phyloP scores from a whole-genome alignment of 1,139 yeast genomes.

The Suhomyces guaymorum region DNA sequence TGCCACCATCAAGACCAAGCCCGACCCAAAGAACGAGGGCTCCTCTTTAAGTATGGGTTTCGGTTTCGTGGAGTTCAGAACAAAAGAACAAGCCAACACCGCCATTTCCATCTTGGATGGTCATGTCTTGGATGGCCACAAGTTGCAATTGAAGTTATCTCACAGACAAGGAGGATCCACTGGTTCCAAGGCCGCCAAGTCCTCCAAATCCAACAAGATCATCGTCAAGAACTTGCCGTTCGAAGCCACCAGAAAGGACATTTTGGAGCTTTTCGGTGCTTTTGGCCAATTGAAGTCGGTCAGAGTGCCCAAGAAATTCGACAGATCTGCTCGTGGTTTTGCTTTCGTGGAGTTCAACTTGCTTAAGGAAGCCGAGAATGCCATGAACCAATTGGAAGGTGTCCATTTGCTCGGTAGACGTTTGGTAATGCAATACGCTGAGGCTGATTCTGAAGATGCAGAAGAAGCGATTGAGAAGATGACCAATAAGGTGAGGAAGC shows the following conservation, averaged over 20 bases:
- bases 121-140: constrained; percentile 82
- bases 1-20: constrained; percentile 84
- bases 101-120: constrained; percentile 81
- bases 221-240: constrained; percentile 96
- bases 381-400: constrained; percentile 93
- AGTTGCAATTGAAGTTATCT: constrained; percentile 82
- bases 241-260: constrained; percentile 91
- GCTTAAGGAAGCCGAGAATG: constrained; percentile 89
- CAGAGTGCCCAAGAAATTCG: constrained; percentile 94
- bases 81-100: constrained; percentile 72
- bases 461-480: constrained; percentile 88
- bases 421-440: constrained; percentile 92
- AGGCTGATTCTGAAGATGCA: constrained; percentile 75
- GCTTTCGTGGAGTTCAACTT: constrained; percentile 93
- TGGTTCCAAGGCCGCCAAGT: constrained; percentile 34
- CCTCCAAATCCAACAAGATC: constrained; percentile 60
- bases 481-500: constrained; percentile 83
- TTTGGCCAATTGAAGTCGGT: constrained; percentile 94
- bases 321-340: constrained; percentile 93
- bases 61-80: constrained; percentile 89
- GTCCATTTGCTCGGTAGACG: constrained; percentile 96
- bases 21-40: constrained; percentile 75
- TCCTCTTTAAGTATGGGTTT: constrained; percentile 88
- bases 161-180: constrained; percentile 54
- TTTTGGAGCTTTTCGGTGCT: constrained; percentile 85